Evolutionary conservation across 768 basidiomycete species (phyloP).

Genomic region (Hygrophorus pudorinus): DNA sequence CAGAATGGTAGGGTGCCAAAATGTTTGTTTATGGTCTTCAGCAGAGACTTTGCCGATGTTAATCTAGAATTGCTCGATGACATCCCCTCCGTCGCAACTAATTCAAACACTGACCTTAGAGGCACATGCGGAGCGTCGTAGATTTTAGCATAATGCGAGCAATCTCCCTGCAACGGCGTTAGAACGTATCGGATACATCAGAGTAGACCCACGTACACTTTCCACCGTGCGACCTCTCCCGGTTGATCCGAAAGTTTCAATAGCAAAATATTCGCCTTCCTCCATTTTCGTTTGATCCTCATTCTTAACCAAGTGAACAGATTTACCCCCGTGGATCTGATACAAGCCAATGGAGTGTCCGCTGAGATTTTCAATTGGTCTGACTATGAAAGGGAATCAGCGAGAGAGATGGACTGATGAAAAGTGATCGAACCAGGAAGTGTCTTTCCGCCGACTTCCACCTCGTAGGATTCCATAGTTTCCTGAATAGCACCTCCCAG

Average conservation of each 20-base stretch:
- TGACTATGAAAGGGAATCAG: conserved; percentile 43
- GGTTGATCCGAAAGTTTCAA: conserved; percentile 98
- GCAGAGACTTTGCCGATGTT: conserved; percentile 74
- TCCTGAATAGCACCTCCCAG: conserved; percentile 90
- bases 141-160: conserved; percentile 84
- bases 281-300: conserved; percentile 95
- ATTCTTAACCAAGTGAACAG: conserved; percentile 81
- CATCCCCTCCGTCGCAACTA: conserved; percentile 3
- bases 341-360: conserved; percentile 90
- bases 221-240: conserved; percentile 85
- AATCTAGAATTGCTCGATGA: conserved; percentile 34
- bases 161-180: conserved; percentile 56
- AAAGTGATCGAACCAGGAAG: conserved; percentile 50
- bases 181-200: background rate
- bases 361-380: conserved; percentile 86
- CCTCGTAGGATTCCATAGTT: conserved; percentile 98
- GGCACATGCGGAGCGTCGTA: conserved; percentile 62
- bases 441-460: conserved; percentile 79
- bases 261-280: conserved; percentile 98
- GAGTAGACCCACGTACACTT: conserved; percentile 33
- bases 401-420: background rate
- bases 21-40: conserved; percentile 82
- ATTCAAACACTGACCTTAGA: conserved; percentile 44
- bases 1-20: conserved; percentile 97
- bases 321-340: conserved; percentile 92